Conservation (phyloP, 2,329 filamentous ascomycete genomes). For the Penicillium sp. region DNA sequence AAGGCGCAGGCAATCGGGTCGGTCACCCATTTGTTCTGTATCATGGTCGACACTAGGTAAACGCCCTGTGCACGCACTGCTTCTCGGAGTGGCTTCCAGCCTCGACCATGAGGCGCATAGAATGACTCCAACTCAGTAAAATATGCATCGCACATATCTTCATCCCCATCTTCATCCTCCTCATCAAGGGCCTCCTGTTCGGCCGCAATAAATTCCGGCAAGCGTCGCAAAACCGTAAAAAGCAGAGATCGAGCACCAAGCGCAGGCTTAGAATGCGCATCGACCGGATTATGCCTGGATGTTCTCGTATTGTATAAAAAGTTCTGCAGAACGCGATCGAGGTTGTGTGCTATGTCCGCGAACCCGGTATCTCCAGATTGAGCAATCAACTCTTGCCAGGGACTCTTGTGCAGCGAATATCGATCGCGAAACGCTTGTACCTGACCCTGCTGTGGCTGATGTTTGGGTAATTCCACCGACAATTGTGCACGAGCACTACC, state of each 20-base stretch:
- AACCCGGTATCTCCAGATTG: constrained; percentile 31
- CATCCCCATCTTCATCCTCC: constrained; percentile 28
- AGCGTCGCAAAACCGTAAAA: constrained; percentile 31
- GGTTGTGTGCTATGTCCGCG: constrained; percentile 31
- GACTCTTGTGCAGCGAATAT: constrained; percentile 27
- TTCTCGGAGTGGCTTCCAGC: constrained; percentile 40
- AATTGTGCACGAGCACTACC: constrained; percentile 21
- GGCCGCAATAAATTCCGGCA: constrained; percentile 36
- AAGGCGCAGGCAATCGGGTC: constrained; percentile 29
- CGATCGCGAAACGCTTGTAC: constrained; percentile 23
- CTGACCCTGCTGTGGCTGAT: constrained; percentile 9
- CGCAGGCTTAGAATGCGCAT: constrained; percentile 1
- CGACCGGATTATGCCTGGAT: constrained; percentile 3
- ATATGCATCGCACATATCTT: constrained; percentile 39
- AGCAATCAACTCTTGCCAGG: constrained; percentile 34
- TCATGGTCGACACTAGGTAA: constrained; percentile 34
- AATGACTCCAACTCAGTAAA: constrained; percentile 39
- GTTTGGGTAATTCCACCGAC: constrained; percentile 7
- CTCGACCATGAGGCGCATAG: constrained; percentile 32
- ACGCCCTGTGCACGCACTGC: constrained; percentile 40
- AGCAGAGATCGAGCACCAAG: constrained; percentile 35
- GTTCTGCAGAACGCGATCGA: constrained; percentile 34
- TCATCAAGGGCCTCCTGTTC: constrained; percentile 36
- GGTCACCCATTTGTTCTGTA: constrained; percentile 34
- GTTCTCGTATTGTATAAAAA: constrained; percentile 34